Evolutionary conservation across 2,329 filamentous ascomycete species (phyloP).

Genomic region (Penicillium concentricum): DNA sequence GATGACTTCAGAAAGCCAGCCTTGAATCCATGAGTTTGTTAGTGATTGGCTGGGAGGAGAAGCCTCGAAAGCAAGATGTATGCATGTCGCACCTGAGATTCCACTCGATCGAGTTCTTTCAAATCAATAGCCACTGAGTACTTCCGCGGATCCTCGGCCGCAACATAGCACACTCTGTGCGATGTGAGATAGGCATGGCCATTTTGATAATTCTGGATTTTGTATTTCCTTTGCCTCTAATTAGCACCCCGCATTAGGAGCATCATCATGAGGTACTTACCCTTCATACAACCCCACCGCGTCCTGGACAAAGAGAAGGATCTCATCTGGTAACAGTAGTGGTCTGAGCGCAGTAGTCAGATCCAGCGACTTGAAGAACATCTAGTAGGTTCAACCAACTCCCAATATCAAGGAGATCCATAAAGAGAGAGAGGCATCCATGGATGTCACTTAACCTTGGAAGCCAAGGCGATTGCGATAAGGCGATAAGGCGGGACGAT

Average conservation of each 20-base stretch:
- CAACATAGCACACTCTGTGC: slow-evolving; percentile 92
- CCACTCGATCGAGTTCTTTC: slow-evolving; percentile 85
- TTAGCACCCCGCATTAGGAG: slow-evolving; percentile 18
- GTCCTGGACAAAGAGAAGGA: slow-evolving; percentile 93
- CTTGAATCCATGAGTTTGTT: slow-evolving; percentile 40
- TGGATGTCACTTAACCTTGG: not conserved
- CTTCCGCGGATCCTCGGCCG: slow-evolving; percentile 79
- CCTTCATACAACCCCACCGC: slow-evolving; percentile 97
- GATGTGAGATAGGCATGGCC: slow-evolving; percentile 96
- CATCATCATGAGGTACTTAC: slow-evolving; percentile 53
- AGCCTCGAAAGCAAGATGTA: slow-evolving; percentile 12
- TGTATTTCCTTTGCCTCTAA: slow-evolving; percentile 70
- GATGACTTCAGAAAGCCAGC: slow-evolving; percentile 94
- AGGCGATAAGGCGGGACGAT: slow-evolving; percentile 6
- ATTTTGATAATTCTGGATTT: slow-evolving; percentile 90
- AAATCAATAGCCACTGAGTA: slow-evolving; percentile 82
- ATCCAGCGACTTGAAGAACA: slow-evolving; percentile 96
- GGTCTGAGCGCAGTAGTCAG: slow-evolving; percentile 95
- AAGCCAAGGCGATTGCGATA: slow-evolving; percentile 13
- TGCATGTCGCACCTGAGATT: slow-evolving; percentile 68
- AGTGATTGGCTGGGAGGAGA: not conserved
- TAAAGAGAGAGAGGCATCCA: not conserved
- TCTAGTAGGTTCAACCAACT: slow-evolving; percentile 59
- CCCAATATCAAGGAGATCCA: slow-evolving; percentile 12
- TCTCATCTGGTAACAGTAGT: slow-evolving; percentile 87